These are phyloP conservation scores for Ophiosphaerella korrae DNA, from an alignment of 2,329 filamentous ascomycete species.

Conservation along the genomic window DNA sequence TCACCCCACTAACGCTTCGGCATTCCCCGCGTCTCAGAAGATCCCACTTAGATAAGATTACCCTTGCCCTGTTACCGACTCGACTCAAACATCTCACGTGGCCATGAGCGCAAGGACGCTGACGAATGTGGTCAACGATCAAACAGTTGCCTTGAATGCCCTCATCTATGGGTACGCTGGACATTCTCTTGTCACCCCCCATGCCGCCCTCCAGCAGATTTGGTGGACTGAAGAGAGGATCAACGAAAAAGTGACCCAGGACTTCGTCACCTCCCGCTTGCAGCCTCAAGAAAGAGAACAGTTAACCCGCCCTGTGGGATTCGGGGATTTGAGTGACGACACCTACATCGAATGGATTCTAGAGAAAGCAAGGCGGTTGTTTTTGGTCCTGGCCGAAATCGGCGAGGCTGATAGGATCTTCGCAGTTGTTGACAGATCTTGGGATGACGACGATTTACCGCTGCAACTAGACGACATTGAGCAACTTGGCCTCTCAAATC, in stretches of 20 bases:
- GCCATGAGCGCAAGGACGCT: slow-evolving; percentile 47
- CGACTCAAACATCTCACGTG: slow-evolving; percentile 5
- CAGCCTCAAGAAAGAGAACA: slow-evolving; percentile 66
- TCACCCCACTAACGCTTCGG: slow-evolving; percentile 20
- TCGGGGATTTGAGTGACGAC: slow-evolving; percentile 72
- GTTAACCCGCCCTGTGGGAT: slow-evolving; percentile 67
- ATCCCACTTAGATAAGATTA: slow-evolving; percentile 7
- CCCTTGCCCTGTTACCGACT: neutral
- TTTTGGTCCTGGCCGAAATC: slow-evolving; percentile 72
- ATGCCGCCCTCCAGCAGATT: slow-evolving; percentile 56
- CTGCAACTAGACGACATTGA: slow-evolving; percentile 69
- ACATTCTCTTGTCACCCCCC: slow-evolving; percentile 57
- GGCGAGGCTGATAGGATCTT: slow-evolving; percentile 76
- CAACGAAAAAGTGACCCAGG: slow-evolving; percentile 69
- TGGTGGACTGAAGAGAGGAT: slow-evolving; percentile 78
- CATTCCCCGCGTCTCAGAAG: slow-evolving; percentile 24
- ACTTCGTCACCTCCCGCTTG: slow-evolving; percentile 70
- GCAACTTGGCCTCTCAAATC: slow-evolving; percentile 64
- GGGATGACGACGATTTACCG: slow-evolving; percentile 77
- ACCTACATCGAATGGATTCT: slow-evolving; percentile 82
- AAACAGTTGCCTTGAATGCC: slow-evolving; percentile 55
- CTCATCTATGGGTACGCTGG: slow-evolving; percentile 58
- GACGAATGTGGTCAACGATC: slow-evolving; percentile 49
- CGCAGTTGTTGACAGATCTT: slow-evolving; percentile 73
- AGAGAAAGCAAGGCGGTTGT: slow-evolving; percentile 69